Percentiles rank a stretch among this genome's conserved stretches.
These are phyloP conservation scores for Shiraia bambusicola DNA, from an alignment of 2,329 filamentous ascomycete genomes.

Conservation along the genomic window DNA sequence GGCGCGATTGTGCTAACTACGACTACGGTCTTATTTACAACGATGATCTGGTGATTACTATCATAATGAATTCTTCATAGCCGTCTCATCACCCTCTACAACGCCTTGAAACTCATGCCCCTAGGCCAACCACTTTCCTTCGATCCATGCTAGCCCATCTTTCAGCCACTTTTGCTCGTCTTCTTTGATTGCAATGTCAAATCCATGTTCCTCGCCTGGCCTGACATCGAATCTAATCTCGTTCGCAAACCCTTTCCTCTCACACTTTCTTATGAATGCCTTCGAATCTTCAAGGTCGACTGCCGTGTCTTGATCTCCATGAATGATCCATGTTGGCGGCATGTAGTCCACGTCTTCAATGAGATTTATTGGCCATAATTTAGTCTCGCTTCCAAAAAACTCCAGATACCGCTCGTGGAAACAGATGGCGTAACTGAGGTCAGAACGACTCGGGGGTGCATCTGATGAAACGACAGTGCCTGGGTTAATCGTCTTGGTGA, in stretches of 20 bases:
- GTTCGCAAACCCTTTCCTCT: conserved; percentile 9
- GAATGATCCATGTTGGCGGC: conserved; percentile 35
- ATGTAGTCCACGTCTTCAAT: conserved; percentile 26
- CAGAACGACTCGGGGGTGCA: conserved; percentile 18
- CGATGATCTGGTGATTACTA: not conserved
- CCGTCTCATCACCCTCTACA: not conserved
- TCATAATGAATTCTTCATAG: no score
- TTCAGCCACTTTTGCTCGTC: conserved; percentile 34
- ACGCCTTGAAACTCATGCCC: not conserved
- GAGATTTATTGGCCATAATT: conserved; percentile 29
- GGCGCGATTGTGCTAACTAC: conserved; percentile 3
- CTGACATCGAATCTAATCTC: conserved; percentile 23
- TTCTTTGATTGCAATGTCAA: conserved; percentile 28
- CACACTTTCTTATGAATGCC: conserved; percentile 29
- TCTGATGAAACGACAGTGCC: conserved; percentile 22
- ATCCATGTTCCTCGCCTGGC: conserved; percentile 34
- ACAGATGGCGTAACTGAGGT: conserved; percentile 19
- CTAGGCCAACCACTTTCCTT: conserved; percentile 27
- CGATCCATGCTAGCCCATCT: conserved; percentile 29
- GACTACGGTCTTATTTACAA: conserved; percentile 5
- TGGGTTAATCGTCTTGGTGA: conserved; percentile 19
- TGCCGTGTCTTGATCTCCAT: conserved; percentile 31
- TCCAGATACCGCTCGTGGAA: conserved; percentile 25
- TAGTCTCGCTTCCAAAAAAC: conserved; percentile 29
- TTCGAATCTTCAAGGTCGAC: conserved; percentile 30